Evolutionary conservation across 2,329 filamentous ascomycete genomes (phyloP).

Genomic region (Didymosphaeria variabile): DNA sequence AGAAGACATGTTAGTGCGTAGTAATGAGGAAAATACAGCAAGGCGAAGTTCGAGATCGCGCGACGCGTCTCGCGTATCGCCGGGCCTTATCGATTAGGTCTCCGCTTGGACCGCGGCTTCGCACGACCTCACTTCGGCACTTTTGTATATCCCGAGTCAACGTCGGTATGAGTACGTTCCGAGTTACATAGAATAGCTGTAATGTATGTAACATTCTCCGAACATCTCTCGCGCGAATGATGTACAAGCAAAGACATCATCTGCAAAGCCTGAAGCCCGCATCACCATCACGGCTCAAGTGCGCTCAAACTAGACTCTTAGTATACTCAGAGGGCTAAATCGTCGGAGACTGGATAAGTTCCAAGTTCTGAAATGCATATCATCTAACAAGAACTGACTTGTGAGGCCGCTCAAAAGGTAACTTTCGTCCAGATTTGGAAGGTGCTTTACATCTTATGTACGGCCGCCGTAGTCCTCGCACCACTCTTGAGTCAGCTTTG

Average conservation of each 20-base stretch:
- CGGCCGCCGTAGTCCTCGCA: background rate
- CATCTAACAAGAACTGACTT: background rate
- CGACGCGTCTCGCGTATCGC: conserved; percentile 31
- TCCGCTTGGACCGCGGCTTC: background rate
- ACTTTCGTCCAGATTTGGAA: background rate
- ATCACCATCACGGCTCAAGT: background rate
- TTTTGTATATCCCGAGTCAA: background rate
- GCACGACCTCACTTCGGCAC: background rate
- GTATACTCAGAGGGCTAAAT: background rate
- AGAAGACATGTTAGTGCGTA: conserved; percentile 33
- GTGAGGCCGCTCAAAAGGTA: background rate
- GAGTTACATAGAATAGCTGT: background rate
- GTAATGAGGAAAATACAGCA: conserved; percentile 19
- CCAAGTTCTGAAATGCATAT: background rate
- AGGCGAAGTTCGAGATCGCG: conserved; percentile 23
- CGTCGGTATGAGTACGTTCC: background rate
- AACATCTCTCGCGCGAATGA: background rate
- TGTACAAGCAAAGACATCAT: background rate
- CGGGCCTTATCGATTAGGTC: conserved; percentile 26
- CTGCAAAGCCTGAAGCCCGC: background rate
- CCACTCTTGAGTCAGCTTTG: background rate
- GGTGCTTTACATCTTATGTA: background rate
- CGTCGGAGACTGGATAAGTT: background rate
- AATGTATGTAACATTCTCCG: background rate
- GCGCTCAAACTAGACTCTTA: background rate